Percentiles rank a stretch among this genome's conserved stretches.
phyloP scores from a whole-genome alignment of 2,329 filamentous ascomycete species.

The Tolypocladium tropicale region DNA sequence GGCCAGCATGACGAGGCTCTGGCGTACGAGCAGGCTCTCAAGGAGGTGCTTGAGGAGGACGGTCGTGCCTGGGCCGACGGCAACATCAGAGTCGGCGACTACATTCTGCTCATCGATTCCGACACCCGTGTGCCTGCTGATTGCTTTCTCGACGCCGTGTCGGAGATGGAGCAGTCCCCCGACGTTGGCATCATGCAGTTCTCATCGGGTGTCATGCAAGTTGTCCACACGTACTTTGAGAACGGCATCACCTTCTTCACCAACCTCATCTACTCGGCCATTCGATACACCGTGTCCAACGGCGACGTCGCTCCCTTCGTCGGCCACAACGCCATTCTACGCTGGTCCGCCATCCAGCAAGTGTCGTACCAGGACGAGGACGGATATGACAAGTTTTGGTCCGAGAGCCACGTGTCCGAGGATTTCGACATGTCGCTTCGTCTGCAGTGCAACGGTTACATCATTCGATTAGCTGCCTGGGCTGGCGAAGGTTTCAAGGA shows the following conservation, averaged over 20 bases:
- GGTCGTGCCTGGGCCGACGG: slow-evolving; percentile 72
- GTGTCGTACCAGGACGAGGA: slow-evolving; percentile 61
- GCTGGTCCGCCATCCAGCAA: slow-evolving; percentile 66
- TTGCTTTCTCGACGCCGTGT: slow-evolving; percentile 69
- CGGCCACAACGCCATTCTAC: slow-evolving; percentile 68
- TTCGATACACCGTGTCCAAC: slow-evolving; percentile 66
- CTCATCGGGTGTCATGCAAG: slow-evolving; percentile 70
- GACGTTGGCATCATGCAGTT: slow-evolving; percentile 74
- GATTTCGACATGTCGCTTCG: slow-evolving; percentile 77
- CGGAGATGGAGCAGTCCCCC: slow-evolving; percentile 71
- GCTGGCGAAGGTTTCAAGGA: slow-evolving; percentile 72
- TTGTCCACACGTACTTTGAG: slow-evolving; percentile 63
- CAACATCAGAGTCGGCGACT: slow-evolving; percentile 78
- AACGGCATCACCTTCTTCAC: slow-evolving; percentile 63
- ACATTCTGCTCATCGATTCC: slow-evolving; percentile 65
- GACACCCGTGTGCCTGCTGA: slow-evolving; percentile 70
- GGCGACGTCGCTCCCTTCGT: slow-evolving; percentile 72
- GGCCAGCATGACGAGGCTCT: slow-evolving; percentile 56
- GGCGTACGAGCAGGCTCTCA: slow-evolving; percentile 55
- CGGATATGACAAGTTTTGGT: slow-evolving; percentile 73
- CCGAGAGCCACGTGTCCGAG: slow-evolving; percentile 68
- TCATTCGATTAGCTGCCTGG: slow-evolving; percentile 63
- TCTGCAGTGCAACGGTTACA: slow-evolving; percentile 62
- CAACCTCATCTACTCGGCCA: slow-evolving; percentile 66
- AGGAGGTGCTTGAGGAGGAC: slow-evolving; percentile 55